phyloP scores from a whole-genome alignment of 768 basidiomycete species.

The Neoboletus brunneissimus region DNA sequence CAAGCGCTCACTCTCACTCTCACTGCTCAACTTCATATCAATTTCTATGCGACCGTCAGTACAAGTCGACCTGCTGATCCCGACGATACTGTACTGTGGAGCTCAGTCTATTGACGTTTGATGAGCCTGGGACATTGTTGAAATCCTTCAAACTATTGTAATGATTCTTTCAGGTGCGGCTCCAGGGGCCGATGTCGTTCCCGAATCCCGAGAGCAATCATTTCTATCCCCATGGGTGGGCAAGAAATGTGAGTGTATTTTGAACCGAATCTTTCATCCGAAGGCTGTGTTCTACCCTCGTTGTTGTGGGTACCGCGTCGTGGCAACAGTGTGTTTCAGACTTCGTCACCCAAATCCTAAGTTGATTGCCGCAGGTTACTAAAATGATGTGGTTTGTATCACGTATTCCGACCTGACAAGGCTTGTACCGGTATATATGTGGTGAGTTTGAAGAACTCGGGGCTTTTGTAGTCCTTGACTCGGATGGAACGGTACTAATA shows the following conservation, averaged over 20 bases:
- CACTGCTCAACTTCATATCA: not conserved
- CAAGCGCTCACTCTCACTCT: not conserved
- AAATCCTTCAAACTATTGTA: not conserved
- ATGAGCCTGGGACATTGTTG: not conserved
- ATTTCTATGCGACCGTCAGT: not conserved
- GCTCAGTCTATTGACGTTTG: not conserved
- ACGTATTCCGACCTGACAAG: not conserved
- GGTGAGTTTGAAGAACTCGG: not conserved
- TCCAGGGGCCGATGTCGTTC: not conserved
- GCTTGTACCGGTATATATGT: not conserved
- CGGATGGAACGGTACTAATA: conserved; percentile 10
- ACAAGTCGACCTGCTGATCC: not conserved
- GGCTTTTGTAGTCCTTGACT: not conserved
- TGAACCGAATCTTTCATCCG: not conserved
- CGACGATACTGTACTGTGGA: not conserved
- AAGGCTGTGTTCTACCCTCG: not conserved
- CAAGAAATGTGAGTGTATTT: not conserved
- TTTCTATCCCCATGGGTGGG: not conserved
- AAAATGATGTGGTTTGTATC: not conserved
- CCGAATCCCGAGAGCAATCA: not conserved
- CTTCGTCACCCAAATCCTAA: not conserved
- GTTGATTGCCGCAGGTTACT: not conserved
- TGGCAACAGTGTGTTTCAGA: not conserved
- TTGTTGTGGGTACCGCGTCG: not conserved
- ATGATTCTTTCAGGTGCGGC: not conserved